A percentile compares a stretch with the other conserved stretches of the same genome.
Evolutionary conservation across 2,329 filamentous ascomycete species (phyloP).

Genomic region (Trichoderma gracile): DNA sequence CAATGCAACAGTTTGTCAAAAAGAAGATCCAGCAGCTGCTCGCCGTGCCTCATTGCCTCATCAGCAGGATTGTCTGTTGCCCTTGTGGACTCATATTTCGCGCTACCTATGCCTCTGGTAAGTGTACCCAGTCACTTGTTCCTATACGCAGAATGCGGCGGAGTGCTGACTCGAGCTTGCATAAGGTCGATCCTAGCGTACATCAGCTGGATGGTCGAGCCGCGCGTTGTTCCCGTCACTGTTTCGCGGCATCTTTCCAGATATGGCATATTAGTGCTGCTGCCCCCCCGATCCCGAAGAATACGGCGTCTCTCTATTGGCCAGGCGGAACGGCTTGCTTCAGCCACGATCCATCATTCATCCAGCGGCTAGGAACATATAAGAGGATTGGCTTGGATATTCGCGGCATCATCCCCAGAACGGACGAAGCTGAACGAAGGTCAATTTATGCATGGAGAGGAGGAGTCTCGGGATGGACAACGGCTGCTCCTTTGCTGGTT

Average conservation of each 20-base stretch:
- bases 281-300: not conserved
- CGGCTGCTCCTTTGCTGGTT: not conserved
- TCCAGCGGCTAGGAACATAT: no score
- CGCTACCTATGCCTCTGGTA: not conserved
- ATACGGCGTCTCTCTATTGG: conserved; percentile 22
- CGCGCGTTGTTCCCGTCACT: not conserved
- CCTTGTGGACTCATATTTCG: no score
- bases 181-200: not conserved
- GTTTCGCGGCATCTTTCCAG: conserved; percentile 16
- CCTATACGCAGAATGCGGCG: not conserved
- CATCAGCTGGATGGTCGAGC: not conserved
- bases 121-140: not conserved
- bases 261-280: conserved; percentile 5
- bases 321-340: not conserved
- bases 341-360: not conserved
- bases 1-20: no score
- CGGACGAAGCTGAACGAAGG: not conserved
- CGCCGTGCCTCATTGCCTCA: no score
- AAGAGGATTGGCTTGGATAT: not conserved
- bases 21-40: no score
- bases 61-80: no score
- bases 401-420: conserved; percentile 4
- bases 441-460: not conserved
- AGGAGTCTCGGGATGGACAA: not conserved
- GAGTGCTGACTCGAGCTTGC: not conserved